A percentile compares a stretch with the other conserved stretches of the same genome.
Conservation (phyloP, 257 asterid genomes). For the Gynochthodes officinalis region DNA sequence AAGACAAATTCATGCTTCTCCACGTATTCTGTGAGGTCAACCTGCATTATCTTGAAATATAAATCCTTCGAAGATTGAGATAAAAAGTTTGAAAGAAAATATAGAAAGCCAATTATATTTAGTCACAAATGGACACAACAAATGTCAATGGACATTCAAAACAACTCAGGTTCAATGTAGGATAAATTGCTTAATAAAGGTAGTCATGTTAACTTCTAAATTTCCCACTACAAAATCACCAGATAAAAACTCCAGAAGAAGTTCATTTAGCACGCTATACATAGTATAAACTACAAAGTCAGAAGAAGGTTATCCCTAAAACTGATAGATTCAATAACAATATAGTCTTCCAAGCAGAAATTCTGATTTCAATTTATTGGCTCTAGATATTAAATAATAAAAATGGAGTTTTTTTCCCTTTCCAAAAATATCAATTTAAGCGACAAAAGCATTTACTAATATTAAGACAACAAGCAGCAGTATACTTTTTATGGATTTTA, state of each 20-base stretch:
- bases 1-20: slow-evolving; percentile 98
- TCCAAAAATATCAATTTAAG: neutral
- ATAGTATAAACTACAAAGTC: neutral
- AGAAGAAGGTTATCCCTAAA: slow-evolving; percentile 7
- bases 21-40: slow-evolving; percentile 88
- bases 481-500: neutral
- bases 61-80: slow-evolving; percentile 8
- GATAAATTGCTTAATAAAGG: neutral
- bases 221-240: neutral
- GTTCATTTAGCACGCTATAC: neutral
- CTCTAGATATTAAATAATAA: neutral
- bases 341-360: neutral
- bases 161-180: slow-evolving; percentile 1
- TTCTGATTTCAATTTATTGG: neutral
- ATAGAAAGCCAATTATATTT: neutral
- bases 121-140: neutral
- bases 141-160: neutral
- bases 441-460: neutral
- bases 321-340: neutral
- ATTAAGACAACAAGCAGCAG: neutral
- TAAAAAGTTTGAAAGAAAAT: neutral
- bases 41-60: slow-evolving; percentile 46
- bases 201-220: neutral
- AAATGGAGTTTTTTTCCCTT: neutral
- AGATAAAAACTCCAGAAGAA: neutral